Conservation (phyloP, 345 rosid species). For the Syzygium jambos region DNA sequence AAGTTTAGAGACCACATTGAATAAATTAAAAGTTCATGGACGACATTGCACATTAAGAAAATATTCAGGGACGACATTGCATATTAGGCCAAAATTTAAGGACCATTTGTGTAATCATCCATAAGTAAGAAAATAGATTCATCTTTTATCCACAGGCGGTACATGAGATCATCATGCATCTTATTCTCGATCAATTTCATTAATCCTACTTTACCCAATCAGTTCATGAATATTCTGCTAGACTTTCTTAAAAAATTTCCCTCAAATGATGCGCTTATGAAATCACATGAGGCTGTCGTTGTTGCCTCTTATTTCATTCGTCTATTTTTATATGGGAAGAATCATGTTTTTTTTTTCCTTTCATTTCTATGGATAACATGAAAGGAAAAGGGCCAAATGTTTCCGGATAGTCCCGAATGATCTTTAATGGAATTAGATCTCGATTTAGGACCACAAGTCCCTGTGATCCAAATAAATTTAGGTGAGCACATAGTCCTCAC, state of each 20-base stretch:
- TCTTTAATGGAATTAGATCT: neutral
- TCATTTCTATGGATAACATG: neutral
- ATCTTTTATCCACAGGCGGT: neutral
- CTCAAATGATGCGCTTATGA: neutral
- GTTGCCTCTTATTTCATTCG: neutral
- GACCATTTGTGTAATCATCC: neutral
- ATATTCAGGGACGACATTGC: accelerated
- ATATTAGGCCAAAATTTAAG: neutral
- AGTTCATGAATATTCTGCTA: neutral
- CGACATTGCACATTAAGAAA: too few species aligned
- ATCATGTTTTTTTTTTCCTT: neutral
- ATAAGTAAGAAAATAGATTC: neutral
- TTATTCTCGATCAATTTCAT: neutral
- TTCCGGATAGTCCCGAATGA: neutral
- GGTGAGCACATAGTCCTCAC: too few species aligned
- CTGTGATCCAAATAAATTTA: too few species aligned
- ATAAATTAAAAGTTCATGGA: neutral
- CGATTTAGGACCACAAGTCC: neutral
- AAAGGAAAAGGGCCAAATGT: neutral
- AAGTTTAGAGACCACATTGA: neutral
- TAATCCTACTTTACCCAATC: neutral
- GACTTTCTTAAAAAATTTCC: neutral
- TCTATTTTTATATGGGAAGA: neutral
- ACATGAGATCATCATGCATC: neutral
- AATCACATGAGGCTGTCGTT: neutral